Evolutionary conservation across 805 yeast species (phyloP), one percentile per base, ranked within the genome.

Genomic region (Nakazawaea ishiwadae): DNA sequence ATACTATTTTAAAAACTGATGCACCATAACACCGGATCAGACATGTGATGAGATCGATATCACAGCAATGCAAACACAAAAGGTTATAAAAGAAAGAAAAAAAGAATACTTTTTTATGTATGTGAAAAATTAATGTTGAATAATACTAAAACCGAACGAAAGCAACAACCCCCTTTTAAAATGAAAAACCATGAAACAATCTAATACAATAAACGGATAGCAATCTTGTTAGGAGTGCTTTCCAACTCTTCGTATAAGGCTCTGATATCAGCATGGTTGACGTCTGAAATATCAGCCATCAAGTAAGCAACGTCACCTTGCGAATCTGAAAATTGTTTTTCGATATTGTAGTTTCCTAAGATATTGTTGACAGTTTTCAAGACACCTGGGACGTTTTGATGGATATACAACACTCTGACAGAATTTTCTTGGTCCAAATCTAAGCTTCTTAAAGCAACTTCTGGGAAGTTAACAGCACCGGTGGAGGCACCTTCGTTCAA

Each of bases 391-490:
- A 93, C 96, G 67, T 93, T 93, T 68, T 86, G 93, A 71, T 93
- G 99, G 58, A 90, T 85, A 68, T 93, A 93, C 55, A 93, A 73
- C 31, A 93, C 96, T 71, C 99, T 86, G 51, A 90, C 97, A 42
- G 83, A 76, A 61, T 84, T 77, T 60, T 84, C 82, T 64, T 87
- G 96, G 59, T 87, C 95, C 65, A 84, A 75, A 56, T 88, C 86
- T 51, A 88, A 71, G 26, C 89, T 84, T 69, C 97, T 85, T 55
- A 93, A 74, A 19, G 91, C 69, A 50, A 93, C 97, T 71, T 93
- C 98, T 58, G 99, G 99, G 95, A 93, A 90, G 77, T 93, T 93
- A 45, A 91, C 99, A 5, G 98, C 90, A 56, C 96, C 98, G 38
- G 77, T 77, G 12, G 98, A 85, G 56, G 80, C 73, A 72, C 99